Conservation (phyloP, 139 green algal genomes). For the Closterium sp. region DNA sequence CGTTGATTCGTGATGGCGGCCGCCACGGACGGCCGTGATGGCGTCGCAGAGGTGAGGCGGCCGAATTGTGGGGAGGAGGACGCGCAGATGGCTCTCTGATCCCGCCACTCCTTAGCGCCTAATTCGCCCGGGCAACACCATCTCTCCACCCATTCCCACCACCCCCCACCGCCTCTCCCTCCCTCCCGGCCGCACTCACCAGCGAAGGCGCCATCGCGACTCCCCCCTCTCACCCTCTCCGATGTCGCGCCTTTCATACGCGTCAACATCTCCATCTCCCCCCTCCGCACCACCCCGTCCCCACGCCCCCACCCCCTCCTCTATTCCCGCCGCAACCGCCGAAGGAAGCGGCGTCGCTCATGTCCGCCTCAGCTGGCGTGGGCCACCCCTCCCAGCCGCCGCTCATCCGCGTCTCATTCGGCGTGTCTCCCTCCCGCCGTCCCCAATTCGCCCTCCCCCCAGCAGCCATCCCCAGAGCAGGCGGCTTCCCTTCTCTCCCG, state of each 20-base stretch:
- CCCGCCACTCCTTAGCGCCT: no score
- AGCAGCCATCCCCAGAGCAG: conserved; percentile 27
- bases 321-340: neutral
- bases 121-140: no score
- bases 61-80: neutral
- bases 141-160: neutral
- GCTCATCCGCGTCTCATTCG: neutral
- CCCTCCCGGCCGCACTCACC: neutral
- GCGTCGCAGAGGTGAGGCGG: neutral
- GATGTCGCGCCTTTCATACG: no score
- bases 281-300: neutral
- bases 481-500: neutral
- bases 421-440: no score
- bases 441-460: conserved; percentile 8
- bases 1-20: neutral
- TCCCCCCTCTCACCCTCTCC: no score
- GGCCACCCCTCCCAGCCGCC: neutral
- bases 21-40: neutral
- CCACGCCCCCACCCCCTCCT: neutral
- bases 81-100: neutral
- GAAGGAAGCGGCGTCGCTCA: neutral
- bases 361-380: neutral
- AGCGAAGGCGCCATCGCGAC: no score
- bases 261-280: neutral
- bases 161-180: neutral